Evolutionary conservation across 192 early-diverging fungal genomes (phyloP), one percentile per base, ranked within the genome.

Genomic region (Geosiphon pyriformis): DNA sequence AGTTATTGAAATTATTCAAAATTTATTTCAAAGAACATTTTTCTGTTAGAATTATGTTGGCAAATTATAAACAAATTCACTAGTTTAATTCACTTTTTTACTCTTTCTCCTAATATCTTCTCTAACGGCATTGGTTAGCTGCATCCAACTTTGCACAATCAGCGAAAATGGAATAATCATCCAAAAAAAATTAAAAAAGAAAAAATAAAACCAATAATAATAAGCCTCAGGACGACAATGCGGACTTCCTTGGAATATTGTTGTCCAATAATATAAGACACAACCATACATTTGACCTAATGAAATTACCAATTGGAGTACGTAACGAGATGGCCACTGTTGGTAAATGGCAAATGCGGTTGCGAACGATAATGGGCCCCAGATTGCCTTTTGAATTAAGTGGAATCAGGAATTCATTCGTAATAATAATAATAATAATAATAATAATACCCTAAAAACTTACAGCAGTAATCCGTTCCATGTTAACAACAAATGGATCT

Each of bases 201-300:
- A 81, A 81, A 98, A 95, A 83, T 98, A 98, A 59, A 89, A 82
- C 80, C 86, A 94, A 69, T 88, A 94, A 80, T 98, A 94, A 73
- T 83, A 78, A 8, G 92, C 84, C 64, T 87, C 80, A 4, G 91
- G 89, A 64, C 85, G 79, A 60, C 82, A 85, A 73, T 87, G 80
- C 25, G 78, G 78, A 47, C 78, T 83, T 22, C 85, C 86, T 73
- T 92, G 84, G 48, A 87, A 78, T 46, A 75, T 74, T 51, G 85
- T 83, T 15, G 90, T 92, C 15, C 78, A 50, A 72, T 89, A 91
- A 73, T 98, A 98, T 37, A 95, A 74, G 0, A 91, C 80, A 64
- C 89, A 85, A 35, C 91, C 90, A 73, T 92, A 93, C 27, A 95
- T 64, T 71, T 98, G 90, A 37, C 78, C 81, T 23, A 92, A 63